These are phyloP conservation scores for Thinopyrum elongatum DNA, from an alignment of 176 grass and related monocot genomes.

Conservation along the genomic window DNA sequence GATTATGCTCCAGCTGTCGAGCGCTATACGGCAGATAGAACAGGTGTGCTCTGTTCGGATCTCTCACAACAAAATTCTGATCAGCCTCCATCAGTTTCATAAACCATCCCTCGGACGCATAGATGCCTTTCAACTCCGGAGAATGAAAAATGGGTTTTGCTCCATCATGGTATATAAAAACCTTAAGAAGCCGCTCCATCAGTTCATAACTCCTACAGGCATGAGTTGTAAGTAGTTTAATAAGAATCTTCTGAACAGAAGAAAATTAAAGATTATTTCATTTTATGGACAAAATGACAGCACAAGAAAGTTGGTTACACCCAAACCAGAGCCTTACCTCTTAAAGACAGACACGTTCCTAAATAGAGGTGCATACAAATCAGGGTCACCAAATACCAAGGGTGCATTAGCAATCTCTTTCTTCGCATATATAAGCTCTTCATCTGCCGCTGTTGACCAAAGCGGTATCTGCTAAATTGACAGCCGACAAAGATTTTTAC, in stretches of 20 bases:
- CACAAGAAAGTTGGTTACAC: background rate
- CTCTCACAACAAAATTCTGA: slow-evolving; percentile 65
- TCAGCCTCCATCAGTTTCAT: slow-evolving; percentile 86
- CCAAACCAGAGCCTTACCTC: slow-evolving; percentile 40
- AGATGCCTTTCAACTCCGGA: slow-evolving; percentile 80
- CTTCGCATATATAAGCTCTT: slow-evolving; percentile 77
- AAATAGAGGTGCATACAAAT: slow-evolving; percentile 67
- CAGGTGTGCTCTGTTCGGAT: slow-evolving; percentile 67
- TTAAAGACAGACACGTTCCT: slow-evolving; percentile 69
- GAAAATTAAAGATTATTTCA: background rate
- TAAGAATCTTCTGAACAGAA: slow-evolving; percentile 2
- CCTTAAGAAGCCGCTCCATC: slow-evolving; percentile 80
- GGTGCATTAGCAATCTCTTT: slow-evolving; percentile 56
- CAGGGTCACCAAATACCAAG: slow-evolving; percentile 46
- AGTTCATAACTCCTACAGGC: slow-evolving; percentile 86
- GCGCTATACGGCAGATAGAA: slow-evolving; percentile 86
- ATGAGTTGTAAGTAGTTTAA: slow-evolving; percentile 9
- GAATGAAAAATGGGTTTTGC: slow-evolving; percentile 75
- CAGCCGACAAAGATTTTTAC: slow-evolving; percentile 14
- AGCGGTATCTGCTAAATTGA: slow-evolving; percentile 42
- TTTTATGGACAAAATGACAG: background rate
- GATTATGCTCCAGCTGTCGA: slow-evolving; percentile 56
- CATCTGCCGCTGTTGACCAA: slow-evolving; percentile 61
- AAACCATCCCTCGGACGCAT: slow-evolving; percentile 94
- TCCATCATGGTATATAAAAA: slow-evolving; percentile 88